Conservation (phyloP, 495 filamentous ascomycete genomes). For the Delitschia confertaspora region DNA sequence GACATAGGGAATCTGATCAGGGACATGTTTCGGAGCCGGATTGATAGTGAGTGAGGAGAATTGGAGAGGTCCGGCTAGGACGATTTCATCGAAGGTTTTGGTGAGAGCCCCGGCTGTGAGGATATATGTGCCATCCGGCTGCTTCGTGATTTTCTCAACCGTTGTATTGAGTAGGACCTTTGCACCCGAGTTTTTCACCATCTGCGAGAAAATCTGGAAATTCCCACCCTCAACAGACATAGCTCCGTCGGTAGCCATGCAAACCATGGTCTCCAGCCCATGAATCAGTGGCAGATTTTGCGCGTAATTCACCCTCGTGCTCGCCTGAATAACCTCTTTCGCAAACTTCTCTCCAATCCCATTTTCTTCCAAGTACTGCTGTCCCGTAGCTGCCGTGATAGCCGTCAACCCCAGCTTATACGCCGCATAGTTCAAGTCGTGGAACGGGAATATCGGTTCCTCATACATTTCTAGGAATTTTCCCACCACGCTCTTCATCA, state of each 20-base stretch:
- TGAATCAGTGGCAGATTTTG: slow-evolving; percentile 80
- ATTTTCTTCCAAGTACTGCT: slow-evolving; percentile 60
- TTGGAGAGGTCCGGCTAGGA: slow-evolving; percentile 72
- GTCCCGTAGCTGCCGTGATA: slow-evolving; percentile 59
- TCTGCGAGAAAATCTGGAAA: slow-evolving; percentile 85
- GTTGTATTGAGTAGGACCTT: slow-evolving; percentile 58
- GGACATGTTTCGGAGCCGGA: slow-evolving; percentile 43
- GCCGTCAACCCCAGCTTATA: slow-evolving; percentile 55
- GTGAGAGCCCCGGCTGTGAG: slow-evolving; percentile 37
- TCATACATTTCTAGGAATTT: slow-evolving; percentile 79
- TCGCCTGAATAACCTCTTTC: slow-evolving; percentile 79
- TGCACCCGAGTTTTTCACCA: slow-evolving; percentile 58
- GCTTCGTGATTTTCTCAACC: slow-evolving; percentile 51
- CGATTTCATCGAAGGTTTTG: slow-evolving; percentile 59
- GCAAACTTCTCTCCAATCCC: slow-evolving; percentile 57
- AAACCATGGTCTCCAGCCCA: slow-evolving; percentile 85
- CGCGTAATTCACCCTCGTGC: slow-evolving; percentile 90
- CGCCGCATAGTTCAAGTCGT: slow-evolving; percentile 57
- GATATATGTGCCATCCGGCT: slow-evolving; percentile 41
- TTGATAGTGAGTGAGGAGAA: slow-evolving; percentile 57
- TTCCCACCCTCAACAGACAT: slow-evolving; percentile 77
- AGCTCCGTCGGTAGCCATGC: slow-evolving; percentile 82
- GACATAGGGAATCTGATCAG: slow-evolving; percentile 72
- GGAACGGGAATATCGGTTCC: slow-evolving; percentile 72
- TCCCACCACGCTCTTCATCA: slow-evolving; percentile 62